Conservation (phyloP, 176 grass and related monocot species). For the Rhynchospora tenuis region DNA sequence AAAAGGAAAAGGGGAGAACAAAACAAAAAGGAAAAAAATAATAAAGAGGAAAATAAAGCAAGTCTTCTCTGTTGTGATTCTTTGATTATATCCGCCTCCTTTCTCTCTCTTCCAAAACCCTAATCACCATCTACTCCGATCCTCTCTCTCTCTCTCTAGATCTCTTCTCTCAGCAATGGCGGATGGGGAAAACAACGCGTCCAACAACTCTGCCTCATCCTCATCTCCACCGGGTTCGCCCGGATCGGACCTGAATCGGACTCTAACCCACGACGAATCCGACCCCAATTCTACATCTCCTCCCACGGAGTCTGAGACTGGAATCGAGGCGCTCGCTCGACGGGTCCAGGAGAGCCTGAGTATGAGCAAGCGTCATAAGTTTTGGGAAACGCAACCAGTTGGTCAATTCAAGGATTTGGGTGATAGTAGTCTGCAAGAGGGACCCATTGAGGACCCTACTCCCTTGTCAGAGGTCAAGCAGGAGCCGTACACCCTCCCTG, state of each 20-base stretch:
- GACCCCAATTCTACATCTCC: not conserved
- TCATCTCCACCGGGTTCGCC: not conserved
- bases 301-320: constrained; percentile 27
- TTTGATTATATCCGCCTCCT: not conserved
- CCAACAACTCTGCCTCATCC: not conserved
- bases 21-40: not conserved
- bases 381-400: constrained; percentile 99
- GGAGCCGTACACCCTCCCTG: constrained; percentile 83
- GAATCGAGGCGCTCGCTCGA: constrained; percentile 67
- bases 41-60: not conserved
- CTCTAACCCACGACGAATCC: not conserved
- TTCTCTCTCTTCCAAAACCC: constrained; percentile 11
- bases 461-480: constrained; percentile 74
- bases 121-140: not conserved
- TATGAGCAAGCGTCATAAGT: constrained; percentile 68
- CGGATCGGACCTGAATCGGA: not conserved
- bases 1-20: not conserved
- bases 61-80: not conserved
- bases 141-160: not conserved
- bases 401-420: constrained; percentile 72
- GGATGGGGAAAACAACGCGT: constrained; percentile 7
- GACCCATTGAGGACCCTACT: constrained; percentile 65
- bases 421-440: constrained; percentile 54
- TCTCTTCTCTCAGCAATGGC: not conserved
- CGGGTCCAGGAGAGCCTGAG: constrained; percentile 58